phyloP scores from a whole-genome alignment of 805 yeast genomes.

The Starmerella davenportii region DNA sequence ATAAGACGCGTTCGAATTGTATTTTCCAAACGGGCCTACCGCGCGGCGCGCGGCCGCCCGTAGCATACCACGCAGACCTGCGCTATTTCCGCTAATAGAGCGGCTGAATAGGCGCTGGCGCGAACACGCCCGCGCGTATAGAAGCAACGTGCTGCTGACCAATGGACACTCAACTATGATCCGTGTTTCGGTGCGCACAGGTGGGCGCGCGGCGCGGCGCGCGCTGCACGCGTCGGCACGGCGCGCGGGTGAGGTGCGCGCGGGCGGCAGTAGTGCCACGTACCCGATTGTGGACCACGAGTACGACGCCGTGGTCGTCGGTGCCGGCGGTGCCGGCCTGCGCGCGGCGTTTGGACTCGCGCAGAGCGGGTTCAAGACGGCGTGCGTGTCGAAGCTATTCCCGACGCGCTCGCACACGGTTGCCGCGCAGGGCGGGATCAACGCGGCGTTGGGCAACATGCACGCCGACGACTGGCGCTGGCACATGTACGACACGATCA shows the following conservation, averaged over 20 bases:
- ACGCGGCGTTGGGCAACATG: slow-evolving; percentile 97
- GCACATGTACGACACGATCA: slow-evolving; percentile 99
- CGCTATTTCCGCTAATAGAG: no score
- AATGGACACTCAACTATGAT: no score
- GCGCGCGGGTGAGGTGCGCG: not conserved
- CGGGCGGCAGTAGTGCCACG: slow-evolving; percentile 33
- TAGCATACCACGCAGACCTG: no score
- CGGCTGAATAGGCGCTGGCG: no score
- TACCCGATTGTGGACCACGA: slow-evolving; percentile 93
- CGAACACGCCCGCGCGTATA: no score
- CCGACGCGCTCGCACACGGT: slow-evolving; percentile 98
- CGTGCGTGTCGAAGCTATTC: slow-evolving; percentile 89
- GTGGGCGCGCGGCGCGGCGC: no score
- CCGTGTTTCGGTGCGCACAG: no score
- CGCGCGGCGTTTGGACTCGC: slow-evolving; percentile 98
- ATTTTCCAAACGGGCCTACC: no score
- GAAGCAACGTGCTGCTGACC: no score
- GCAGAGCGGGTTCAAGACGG: slow-evolving; percentile 91
- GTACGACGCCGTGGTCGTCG: slow-evolving; percentile 92
- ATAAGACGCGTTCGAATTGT: no score
- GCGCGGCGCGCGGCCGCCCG: no score
- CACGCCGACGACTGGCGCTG: slow-evolving; percentile 98
- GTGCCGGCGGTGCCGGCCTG: slow-evolving; percentile 98
- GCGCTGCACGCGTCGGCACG: no score
- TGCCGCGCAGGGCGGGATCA: slow-evolving; percentile 99